Percentiles rank a stretch among this genome's conserved stretches.
These are phyloP conservation scores for Candida hispaniensis DNA, from an alignment of 805 yeast species.

Conservation along the genomic window DNA sequence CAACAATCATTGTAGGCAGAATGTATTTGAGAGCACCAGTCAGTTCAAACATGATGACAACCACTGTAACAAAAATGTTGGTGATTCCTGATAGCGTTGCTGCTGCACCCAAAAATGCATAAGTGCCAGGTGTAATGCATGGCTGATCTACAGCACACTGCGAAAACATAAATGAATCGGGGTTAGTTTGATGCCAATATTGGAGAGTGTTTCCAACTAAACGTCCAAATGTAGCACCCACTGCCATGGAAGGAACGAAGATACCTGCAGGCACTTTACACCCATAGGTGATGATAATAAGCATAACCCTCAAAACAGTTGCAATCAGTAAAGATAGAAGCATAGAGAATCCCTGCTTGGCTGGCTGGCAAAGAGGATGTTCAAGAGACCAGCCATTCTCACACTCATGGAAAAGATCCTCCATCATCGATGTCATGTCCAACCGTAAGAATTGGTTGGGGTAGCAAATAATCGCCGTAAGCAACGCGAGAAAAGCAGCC, in stretches of 20 bases:
- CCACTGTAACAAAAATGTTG: constrained; percentile 84
- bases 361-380: constrained; percentile 26
- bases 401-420: constrained; percentile 77
- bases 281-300: constrained; percentile 79
- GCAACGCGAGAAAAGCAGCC: constrained; percentile 50
- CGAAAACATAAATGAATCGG: constrained; percentile 30
- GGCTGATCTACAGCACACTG: constrained; percentile 35
- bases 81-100: constrained; percentile 93
- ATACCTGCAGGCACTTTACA: constrained; percentile 86
- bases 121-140: constrained; percentile 87
- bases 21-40: constrained; percentile 92
- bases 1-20: constrained; percentile 93
- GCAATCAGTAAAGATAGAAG: constrained; percentile 55
- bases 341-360: constrained; percentile 24
- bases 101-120: constrained; percentile 93
- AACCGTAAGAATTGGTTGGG: constrained; percentile 68
- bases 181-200: constrained; percentile 33
- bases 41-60: constrained; percentile 84
- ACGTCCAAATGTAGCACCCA: constrained; percentile 91
- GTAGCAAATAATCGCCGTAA: constrained; percentile 71
- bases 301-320: constrained; percentile 53
- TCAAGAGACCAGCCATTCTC: constrained; percentile 36
- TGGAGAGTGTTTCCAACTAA: constrained; percentile 70
- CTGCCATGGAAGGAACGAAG: constrained; percentile 93
- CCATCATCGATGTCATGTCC: constrained; percentile 97